Base-by-base conservation (phyloP, 148 eudicot species). In the Euryodendron excelsum region DNA sequence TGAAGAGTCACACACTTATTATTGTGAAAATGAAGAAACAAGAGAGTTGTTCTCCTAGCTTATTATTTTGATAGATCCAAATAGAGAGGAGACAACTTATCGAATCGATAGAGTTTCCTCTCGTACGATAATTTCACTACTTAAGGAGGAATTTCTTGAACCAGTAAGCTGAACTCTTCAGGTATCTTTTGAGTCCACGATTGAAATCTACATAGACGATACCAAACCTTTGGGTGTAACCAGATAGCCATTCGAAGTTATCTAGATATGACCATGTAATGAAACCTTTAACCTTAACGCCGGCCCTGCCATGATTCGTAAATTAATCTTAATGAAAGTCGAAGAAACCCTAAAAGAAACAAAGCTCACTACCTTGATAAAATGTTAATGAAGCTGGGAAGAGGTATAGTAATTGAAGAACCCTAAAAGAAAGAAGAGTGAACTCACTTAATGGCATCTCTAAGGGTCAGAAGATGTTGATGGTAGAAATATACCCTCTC, bases 81-180 rank as follows among this genome's bases (percentile, higher is more conserved):
- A 41, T 30, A 68, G 1, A 15, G n/a, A 1, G 8, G 25, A 18
- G 4, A 64, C 13, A 31, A 31, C 39, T 3, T 68, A 27, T 12
- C 39, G 31, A 17, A 28, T 15, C 7, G 7, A 33, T 5, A 31
- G 25, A 0, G 0, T 18, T 33, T 4, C 31, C 23, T 15, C 3
- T 18, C 44, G 3, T 33, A 33, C 55, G 4, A 33, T 1, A 5
- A 5, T 41, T 34, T 18, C 44, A 14, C 13, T 44, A 45, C 18
- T 69, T 69, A 5, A 69, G 55, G 55, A 69, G 73, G 55, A 69
- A 69, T 14, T 25, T 69, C 73, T 44, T 69, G 34, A 69, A 45
- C 55, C 73, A 69, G n/a, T 11, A 69, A 5, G 55, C 55, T 0
- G 73, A 69, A 15, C 12, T 27, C 28, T 69, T 69, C 0, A 28